Percentiles rank a stretch among this genome's conserved stretches.
Evolutionary conservation across 176 grass and related monocot genomes (phyloP).

Genomic region (Hsuehochloa calcarea): DNA sequence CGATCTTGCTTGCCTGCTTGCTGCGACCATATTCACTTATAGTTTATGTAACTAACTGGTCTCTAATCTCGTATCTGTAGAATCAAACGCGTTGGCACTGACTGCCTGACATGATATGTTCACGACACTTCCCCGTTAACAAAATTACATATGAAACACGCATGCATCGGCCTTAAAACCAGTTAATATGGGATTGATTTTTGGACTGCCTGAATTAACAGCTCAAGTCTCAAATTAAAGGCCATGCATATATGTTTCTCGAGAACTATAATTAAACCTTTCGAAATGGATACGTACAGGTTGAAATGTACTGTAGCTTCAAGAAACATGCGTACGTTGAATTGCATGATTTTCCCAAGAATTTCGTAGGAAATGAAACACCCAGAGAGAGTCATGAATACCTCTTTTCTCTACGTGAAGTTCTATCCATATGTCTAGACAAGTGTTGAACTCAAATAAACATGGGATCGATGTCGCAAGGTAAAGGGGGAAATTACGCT

Average conservation of each 20-base stretch:
- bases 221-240: constrained; percentile 5
- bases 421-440: not conserved
- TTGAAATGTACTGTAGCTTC: not conserved
- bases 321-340: not conserved
- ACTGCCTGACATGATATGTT: not conserved
- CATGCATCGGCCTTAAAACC: not conserved
- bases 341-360: not conserved
- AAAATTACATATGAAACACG: not conserved
- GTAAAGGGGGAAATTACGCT: not conserved
- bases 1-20: constrained; percentile 14
- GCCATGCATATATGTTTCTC: not conserved
- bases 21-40: not conserved
- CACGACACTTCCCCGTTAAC: not conserved
- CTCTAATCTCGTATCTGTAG: not conserved
- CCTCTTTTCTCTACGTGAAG: not conserved
- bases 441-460: not conserved
- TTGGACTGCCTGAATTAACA: not conserved
- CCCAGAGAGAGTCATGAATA: not conserved
- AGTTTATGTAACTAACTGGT: not conserved
- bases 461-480: not conserved
- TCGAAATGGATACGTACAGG: not conserved
- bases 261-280: not conserved
- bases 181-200: not conserved
- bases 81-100: constrained; percentile 25
- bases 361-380: not conserved